Evolutionary conservation across 192 early-diverging fungal species (phyloP).

Genomic region (Entomortierella parvispora): DNA sequence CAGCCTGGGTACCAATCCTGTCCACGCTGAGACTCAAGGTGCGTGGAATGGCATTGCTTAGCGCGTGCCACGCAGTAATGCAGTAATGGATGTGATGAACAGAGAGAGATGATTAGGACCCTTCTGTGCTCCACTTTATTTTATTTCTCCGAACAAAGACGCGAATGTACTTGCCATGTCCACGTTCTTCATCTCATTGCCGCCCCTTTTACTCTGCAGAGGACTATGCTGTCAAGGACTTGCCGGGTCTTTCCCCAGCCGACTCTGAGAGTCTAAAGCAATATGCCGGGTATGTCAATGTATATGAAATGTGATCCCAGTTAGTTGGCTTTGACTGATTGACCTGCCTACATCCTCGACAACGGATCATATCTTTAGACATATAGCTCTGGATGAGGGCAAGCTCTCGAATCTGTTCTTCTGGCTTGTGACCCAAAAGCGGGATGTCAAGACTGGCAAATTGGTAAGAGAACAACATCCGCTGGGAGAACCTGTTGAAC

Average conservation of each 20-base stretch:
- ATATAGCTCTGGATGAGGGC: constrained; percentile 50
- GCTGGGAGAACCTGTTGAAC: too few species aligned
- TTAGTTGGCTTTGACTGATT: neutral
- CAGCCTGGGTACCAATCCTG: neutral
- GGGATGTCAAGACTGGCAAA: constrained; percentile 32
- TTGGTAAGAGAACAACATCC: constrained; percentile 34
- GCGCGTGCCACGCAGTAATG: too few species aligned
- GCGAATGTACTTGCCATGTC: too few species aligned
- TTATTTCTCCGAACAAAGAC: neutral
- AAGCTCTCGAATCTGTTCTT: constrained; percentile 59
- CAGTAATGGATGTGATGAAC: neutral
- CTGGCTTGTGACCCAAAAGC: constrained; percentile 56
- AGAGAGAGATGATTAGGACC: neutral
- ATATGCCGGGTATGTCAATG: constrained; percentile 63
- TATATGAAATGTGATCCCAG: too few species aligned
- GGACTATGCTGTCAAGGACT: constrained; percentile 47
- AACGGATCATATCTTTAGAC: constrained; percentile 31
- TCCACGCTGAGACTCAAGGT: constrained; percentile 23
- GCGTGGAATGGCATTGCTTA: neutral
- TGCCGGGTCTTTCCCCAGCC: constrained; percentile 50
- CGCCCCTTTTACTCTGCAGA: constrained; percentile 14
- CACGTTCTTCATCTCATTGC: neutral
- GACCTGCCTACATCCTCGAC: neutral
- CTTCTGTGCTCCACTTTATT: neutral
- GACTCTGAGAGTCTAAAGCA: constrained; percentile 35